Evolutionary conservation across 129 eudicot species (phyloP), one percentile per base, ranked within the genome.

Genomic region (Saussurea involucrata): DNA sequence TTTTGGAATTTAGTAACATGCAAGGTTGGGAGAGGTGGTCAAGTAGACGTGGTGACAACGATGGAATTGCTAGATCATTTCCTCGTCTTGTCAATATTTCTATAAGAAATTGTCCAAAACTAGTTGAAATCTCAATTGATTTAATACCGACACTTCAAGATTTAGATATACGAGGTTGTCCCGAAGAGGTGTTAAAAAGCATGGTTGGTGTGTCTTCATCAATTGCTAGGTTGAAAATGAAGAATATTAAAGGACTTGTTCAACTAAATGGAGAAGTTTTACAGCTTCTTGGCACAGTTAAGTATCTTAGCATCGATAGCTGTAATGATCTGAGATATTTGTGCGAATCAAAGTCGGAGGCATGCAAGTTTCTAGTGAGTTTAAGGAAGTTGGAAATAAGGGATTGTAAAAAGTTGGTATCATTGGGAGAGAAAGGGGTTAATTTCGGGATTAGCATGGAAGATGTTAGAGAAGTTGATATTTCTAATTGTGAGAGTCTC

Each of bases 21-120:
- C 13, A 40, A 8, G 11, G 33, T 4, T 81, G 80, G 85, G 76
- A 49, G 61, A 42, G 24, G 37, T 80, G 84, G 84, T 73, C 84
- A 66, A 66, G 31, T 10, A 9, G 27, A 13, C 27, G 20, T 69
- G 63, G 31, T 58, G 71, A 37, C 15, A 25, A 55, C 21, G 60
- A 44, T 71, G 24, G 63, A 27, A 44, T 8, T 40, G 0, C 0
- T 34, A 24, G 12, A 57, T 29, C 27, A 6, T 70, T 78, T 24
- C 82, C 76, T 71, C 6, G 66, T 29, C 66, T 72, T 58, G 0
- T 9, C 6, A 1, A 4, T 0, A 4, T 25, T 63, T 8, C 17
- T 2, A 22, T 21, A 21, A 8, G 0, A 22, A 3, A 12, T 8
- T 63, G 27, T 63, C n/a, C 31, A 4, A 11, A 63, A 25, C 68